Evolutionary conservation across 1,284 basidiomycete genomes (phyloP).

Genomic region (Dichomitus squalens): DNA sequence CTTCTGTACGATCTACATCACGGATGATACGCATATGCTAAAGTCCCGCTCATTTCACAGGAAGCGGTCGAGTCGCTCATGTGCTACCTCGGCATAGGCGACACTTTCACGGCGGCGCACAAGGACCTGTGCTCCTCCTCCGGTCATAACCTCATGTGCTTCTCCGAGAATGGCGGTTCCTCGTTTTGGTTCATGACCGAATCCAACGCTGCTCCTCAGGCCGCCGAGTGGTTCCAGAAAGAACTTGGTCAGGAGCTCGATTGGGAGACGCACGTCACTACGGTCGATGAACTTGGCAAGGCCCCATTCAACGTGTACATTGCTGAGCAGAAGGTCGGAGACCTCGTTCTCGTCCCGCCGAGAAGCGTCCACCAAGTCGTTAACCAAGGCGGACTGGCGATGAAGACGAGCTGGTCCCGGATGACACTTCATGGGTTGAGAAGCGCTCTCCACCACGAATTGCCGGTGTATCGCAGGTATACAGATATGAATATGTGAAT

Average conservation of each 20-base stretch:
- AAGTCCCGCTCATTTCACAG: constrained; percentile 34
- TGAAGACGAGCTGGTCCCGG: constrained; percentile 81
- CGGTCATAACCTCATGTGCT: constrained; percentile 82
- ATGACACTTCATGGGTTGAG: constrained; percentile 66
- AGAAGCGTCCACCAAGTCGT: constrained; percentile 79
- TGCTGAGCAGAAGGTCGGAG: constrained; percentile 69
- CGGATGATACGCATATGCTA: neutral
- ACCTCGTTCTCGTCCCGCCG: constrained; percentile 78
- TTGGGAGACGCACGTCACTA: constrained; percentile 65
- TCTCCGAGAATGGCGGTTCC: constrained; percentile 65
- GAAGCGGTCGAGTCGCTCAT: constrained; percentile 70
- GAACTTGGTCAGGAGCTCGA: constrained; percentile 63
- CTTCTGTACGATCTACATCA: constrained; percentile 37
- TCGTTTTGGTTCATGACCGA: constrained; percentile 85
- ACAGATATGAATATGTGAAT: constrained; percentile 49
- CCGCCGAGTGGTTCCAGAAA: constrained; percentile 58
- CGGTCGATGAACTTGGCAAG: constrained; percentile 59
- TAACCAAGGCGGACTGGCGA: constrained; percentile 72
- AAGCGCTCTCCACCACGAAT: constrained; percentile 64
- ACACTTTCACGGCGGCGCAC: constrained; percentile 75
- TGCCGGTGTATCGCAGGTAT: constrained; percentile 77
- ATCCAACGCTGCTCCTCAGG: constrained; percentile 51
- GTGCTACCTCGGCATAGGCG: constrained; percentile 78
- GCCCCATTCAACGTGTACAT: constrained; percentile 72
- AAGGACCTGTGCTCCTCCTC: constrained; percentile 81